Base-by-base conservation (phyloP, 345 rosid species). In the Hibiscus mutabilis region DNA sequence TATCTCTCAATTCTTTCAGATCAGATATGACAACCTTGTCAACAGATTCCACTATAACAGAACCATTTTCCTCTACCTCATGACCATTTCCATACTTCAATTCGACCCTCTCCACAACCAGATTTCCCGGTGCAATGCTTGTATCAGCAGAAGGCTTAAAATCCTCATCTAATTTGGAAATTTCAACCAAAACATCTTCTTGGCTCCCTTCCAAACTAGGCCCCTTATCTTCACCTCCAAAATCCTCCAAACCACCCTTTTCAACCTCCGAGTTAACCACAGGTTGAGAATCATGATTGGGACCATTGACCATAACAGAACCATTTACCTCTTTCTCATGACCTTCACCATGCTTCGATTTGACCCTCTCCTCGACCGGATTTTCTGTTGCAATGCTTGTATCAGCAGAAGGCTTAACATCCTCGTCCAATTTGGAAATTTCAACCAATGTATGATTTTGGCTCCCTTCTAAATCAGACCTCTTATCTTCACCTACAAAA, bases 391-490 rank as follows among this genome's bases (percentile, higher is more conserved):
- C 53, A n/a, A 33, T 64, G 51, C 51, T 73, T 78, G 60, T 71
- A 66, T 71, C 82, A 6, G 68, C 73, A 56, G 60, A 56, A 56
- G 14, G 31, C 31, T 56, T 21, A 56, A 10, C 31, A 56, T 59
- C 63, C 47, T 66, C 82, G 9, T 73, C 79, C 75, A 64, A 22
- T 53, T 55, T 37, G 22, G 57, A 22, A 46, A 47, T 31, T 25
- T 62, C 69, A 68, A 58, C 60, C 11, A 49, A 70, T 70, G 8
- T 33, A 4, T 68, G 69, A 61, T 66, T 73, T 61, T 74, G 68
- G 40, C 58, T 52, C 55, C 67, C 79, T 29, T 65, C 73, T 46
- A 52, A 33, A 69, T 49, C 11, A 10, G 14, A 44, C 40, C 47
- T 67, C 27, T 13, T 73, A 60, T 60, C 72, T 56, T 74, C 60